phyloP scores from a whole-genome alignment of 768 basidiomycete species.

The Mycena haematopus region DNA sequence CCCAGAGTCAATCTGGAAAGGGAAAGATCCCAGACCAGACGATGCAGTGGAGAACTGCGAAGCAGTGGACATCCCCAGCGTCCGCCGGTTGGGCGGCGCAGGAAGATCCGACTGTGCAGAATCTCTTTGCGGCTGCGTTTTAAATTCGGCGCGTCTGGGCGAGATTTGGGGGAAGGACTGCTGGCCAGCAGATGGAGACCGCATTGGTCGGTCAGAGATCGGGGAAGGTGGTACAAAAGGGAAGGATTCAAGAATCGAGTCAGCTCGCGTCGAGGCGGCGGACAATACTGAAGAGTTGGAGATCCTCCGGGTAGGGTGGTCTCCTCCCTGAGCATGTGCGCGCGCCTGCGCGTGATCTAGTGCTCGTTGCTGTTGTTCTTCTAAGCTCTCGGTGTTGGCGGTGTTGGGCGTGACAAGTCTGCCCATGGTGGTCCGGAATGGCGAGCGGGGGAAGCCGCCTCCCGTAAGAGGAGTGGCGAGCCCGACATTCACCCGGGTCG shows the following conservation, averaged over 20 bases:
- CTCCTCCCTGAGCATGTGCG: constrained; percentile 58
- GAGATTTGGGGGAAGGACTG: constrained; percentile 46
- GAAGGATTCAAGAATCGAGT: constrained; percentile 87
- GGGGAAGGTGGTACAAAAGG: constrained; percentile 91
- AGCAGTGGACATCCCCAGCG: constrained; percentile 74
- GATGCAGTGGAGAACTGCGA: constrained; percentile 82
- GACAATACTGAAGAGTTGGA: constrained; percentile 74
- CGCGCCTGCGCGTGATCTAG: constrained; percentile 66
- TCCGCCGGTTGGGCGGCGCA: constrained; percentile 64
- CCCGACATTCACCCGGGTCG: constrained; percentile 72
- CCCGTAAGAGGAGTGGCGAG: constrained; percentile 42
- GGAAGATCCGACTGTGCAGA: constrained; percentile 45
- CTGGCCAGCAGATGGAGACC: constrained; percentile 73
- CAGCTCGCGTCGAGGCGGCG: constrained; percentile 73
- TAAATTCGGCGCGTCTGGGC: constrained; percentile 23
- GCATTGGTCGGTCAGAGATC: constrained; percentile 79
- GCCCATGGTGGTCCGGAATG: constrained; percentile 69
- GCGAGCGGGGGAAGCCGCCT: constrained; percentile 47
- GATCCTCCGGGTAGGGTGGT: constrained; percentile 52
- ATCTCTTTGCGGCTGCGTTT: constrained; percentile 25
- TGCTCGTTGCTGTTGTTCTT: constrained; percentile 74
- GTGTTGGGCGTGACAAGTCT: constrained; percentile 58
- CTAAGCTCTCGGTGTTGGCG: constrained; percentile 47
- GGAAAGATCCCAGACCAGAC: constrained; percentile 83
- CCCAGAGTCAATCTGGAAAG: constrained; percentile 84